Evolutionary conservation across 2,329 filamentous ascomycete genomes (phyloP).

Genomic region (Aspergillus bombycis): DNA sequence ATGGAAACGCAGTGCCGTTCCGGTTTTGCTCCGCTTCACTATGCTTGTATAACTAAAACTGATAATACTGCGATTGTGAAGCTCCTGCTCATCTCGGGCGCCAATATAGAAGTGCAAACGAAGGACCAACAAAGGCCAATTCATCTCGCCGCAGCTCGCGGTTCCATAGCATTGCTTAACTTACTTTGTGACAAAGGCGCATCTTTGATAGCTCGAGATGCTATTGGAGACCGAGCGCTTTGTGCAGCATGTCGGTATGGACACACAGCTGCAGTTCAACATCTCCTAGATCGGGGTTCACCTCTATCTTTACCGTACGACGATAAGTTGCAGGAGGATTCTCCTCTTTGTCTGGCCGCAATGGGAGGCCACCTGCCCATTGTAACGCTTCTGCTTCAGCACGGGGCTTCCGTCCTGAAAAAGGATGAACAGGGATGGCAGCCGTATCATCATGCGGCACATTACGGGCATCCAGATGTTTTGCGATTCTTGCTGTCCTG

Average conservation of each 20-base stretch:
- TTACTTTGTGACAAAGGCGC: conserved; percentile 38
- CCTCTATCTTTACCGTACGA: conserved; percentile 31
- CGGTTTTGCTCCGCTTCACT: conserved; percentile 40
- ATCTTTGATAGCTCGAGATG: conserved; percentile 36
- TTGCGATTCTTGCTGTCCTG: conserved; percentile 36
- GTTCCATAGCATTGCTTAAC: conserved; percentile 34
- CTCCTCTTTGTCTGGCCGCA: conserved; percentile 42
- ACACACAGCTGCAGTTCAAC: conserved; percentile 36
- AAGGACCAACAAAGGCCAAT: conserved; percentile 34
- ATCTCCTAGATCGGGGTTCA: conserved; percentile 37
- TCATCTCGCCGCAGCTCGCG: conserved; percentile 36
- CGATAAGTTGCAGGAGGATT: conserved; percentile 36
- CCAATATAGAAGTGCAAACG: conserved; percentile 39
- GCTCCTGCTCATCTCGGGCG: conserved; percentile 37
- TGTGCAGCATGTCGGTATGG: conserved; percentile 38
- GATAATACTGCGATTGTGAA: conserved; percentile 32
- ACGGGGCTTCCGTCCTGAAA: conserved; percentile 38
- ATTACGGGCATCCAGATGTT: conserved; percentile 40
- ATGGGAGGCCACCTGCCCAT: conserved; percentile 38
- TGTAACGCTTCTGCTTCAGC: conserved; percentile 35
- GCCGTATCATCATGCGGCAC: conserved; percentile 42
- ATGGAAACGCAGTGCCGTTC: conserved; percentile 35
- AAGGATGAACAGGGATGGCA: conserved; percentile 42
- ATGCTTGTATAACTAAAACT: conserved; percentile 36
- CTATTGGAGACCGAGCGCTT: conserved; percentile 37